A percentile compares a stretch with the other conserved stretches of the same genome.
phyloP scores from a whole-genome alignment of 1,139 yeast species.

The Trichomonascaceae sp. region DNA sequence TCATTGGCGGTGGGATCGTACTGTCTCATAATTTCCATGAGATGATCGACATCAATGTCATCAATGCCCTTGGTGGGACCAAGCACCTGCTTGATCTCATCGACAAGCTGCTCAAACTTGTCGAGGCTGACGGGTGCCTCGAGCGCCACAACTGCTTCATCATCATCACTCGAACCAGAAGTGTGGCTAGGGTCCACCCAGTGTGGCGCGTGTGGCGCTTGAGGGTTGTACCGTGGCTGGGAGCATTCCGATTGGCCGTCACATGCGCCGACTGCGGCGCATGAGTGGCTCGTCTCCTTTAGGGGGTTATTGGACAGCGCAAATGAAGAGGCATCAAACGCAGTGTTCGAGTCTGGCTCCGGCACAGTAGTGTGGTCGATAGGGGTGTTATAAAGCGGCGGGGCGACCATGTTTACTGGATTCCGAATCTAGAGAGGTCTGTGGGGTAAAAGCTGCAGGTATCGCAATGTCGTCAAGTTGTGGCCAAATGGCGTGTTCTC shows the following conservation, averaged over 20 bases:
- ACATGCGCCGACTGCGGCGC: too few relatives aligned
- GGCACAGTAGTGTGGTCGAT: too few relatives aligned
- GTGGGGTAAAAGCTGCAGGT: neutral
- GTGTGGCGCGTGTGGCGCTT: too few relatives aligned
- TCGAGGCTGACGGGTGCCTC: conserved; percentile 1
- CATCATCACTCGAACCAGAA: too few relatives aligned
- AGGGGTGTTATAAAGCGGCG: neutral
- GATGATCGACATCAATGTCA: conserved; percentile 39
- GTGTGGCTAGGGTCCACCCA: too few relatives aligned
- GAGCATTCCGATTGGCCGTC: too few relatives aligned
- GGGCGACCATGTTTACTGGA: neutral
- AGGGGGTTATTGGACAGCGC: too few relatives aligned
- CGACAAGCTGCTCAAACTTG: conserved; percentile 22
- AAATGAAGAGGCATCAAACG: too few relatives aligned
- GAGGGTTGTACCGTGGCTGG: too few relatives aligned
- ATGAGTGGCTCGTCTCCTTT: too few relatives aligned
- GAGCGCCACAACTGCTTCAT: too few relatives aligned
- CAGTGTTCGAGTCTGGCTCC: too few relatives aligned
- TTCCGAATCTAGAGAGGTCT: neutral
- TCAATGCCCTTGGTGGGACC: conserved; percentile 29
- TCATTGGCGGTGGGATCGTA: conserved; percentile 33
- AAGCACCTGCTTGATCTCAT: conserved; percentile 22
- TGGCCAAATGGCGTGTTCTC: neutral
- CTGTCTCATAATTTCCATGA: conserved; percentile 35
- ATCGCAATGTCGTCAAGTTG: neutral